Evolutionary conservation across 139 green algal species (phyloP).

Genomic region (Nannochloris sp.): DNA sequence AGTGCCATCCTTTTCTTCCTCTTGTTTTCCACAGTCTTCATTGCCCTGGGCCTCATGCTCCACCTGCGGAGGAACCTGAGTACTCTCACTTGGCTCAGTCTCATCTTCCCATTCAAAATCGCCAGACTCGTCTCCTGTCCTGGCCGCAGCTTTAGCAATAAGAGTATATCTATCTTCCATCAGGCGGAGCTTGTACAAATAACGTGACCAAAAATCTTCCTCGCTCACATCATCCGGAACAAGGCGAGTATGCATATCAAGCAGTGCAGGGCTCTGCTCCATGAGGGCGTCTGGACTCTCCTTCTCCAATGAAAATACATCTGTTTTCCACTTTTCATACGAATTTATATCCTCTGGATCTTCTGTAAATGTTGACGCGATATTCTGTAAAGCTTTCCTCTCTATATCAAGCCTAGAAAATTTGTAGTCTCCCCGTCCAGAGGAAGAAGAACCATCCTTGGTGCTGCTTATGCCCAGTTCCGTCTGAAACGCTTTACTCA

Average conservation of each 20-base stretch:
- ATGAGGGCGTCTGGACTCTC: constrained; percentile 55
- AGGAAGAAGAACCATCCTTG: neutral
- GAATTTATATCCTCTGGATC: constrained; percentile 78
- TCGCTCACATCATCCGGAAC: constrained; percentile 86
- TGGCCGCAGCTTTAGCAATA: neutral
- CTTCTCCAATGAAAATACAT: constrained; percentile 47
- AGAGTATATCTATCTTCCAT: constrained; percentile 34
- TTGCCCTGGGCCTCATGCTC: neutral
- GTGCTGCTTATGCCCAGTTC: constrained; percentile 23
- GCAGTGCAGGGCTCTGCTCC: constrained; percentile 60
- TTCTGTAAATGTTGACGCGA: constrained; percentile 87
- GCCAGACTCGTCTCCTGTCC: neutral
- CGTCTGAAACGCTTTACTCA: constrained; percentile 48
- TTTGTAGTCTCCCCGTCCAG: constrained; percentile 11
- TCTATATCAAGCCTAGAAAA: constrained; percentile 68
- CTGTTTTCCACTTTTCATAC: constrained; percentile 40
- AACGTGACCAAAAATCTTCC: constrained; percentile 86
- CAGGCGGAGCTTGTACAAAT: constrained; percentile 78
- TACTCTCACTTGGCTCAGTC: no score
- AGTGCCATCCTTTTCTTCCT: no score
- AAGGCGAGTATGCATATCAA: constrained; percentile 68
- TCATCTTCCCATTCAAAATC: no score
- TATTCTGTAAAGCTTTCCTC: constrained; percentile 74
- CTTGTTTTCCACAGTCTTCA: neutral
- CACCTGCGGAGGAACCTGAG: no score